Percentiles rank a stretch among this genome's conserved stretches.
Conservation (phyloP, 176 grass and related monocot genomes). For the Oryza longistaminata region DNA sequence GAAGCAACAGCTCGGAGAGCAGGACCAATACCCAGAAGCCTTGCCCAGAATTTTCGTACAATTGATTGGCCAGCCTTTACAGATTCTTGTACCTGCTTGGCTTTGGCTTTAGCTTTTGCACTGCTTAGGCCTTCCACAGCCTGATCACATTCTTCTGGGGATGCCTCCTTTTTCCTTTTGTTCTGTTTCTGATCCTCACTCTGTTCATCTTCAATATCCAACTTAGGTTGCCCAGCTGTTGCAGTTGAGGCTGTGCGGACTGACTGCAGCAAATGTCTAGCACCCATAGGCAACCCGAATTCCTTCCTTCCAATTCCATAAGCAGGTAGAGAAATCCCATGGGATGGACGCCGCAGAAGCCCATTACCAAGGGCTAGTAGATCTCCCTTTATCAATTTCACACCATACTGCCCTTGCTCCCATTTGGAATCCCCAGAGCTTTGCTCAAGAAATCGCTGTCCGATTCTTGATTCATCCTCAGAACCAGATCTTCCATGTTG, state of each 20-base stretch:
- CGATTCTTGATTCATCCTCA: conserved; percentile 38
- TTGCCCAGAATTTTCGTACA: conserved; percentile 71
- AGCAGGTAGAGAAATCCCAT: conserved; percentile 33
- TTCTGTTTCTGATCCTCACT: conserved; percentile 68
- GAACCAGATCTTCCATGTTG: conserved; percentile 48
- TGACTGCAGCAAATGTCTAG: conserved; percentile 65
- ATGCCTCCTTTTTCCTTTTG: conserved; percentile 79
- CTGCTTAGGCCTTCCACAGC: conserved; percentile 91
- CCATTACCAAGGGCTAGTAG: conserved; percentile 44
- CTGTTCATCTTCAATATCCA: conserved; percentile 46
- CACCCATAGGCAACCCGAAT: conserved; percentile 53
- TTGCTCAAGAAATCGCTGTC: conserved; percentile 39
- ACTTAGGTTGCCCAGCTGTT: conserved; percentile 58
- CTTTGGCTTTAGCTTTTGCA: conserved; percentile 91
- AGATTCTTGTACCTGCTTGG: conserved; percentile 78
- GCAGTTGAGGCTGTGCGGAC: conserved; percentile 51
- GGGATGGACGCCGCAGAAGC: conserved; percentile 29
- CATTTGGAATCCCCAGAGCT: conserved; percentile 34
- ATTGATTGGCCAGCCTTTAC: conserved; percentile 60
- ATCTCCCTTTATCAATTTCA: conserved; percentile 42
- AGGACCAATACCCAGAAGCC: conserved; percentile 81
- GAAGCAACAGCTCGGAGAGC: conserved; percentile 83
- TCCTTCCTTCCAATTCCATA: conserved; percentile 52
- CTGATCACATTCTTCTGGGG: conserved; percentile 96
- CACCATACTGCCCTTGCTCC: conserved; percentile 37